These are phyloP conservation scores for Cydonia oblonga DNA, from an alignment of 331 rosid species.

Conservation along the genomic window DNA sequence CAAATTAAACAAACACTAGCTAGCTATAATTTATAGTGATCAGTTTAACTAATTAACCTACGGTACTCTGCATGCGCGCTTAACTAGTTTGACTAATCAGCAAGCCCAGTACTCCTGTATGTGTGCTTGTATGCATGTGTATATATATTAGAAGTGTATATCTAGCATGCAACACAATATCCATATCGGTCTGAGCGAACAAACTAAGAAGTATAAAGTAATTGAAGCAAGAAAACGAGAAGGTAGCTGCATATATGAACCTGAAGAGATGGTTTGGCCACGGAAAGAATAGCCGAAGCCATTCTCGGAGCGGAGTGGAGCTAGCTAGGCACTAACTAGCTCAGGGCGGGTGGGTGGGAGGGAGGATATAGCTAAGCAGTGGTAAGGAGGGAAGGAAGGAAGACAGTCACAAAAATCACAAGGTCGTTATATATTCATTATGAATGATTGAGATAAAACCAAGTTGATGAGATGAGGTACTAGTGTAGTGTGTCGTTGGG, in stretches of 20 bases:
- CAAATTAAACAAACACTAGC: neutral
- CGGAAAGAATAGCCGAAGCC: conserved; percentile 95
- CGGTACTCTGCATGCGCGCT: neutral
- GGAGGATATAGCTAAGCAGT: neutral
- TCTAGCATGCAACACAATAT: neutral
- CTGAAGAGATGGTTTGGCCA: conserved; percentile 85
- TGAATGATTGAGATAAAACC: neutral
- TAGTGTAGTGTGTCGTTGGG: conserved; percentile 7
- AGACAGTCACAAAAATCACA: conserved; percentile 1
- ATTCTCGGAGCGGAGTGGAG: conserved; percentile 19
- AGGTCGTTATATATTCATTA: conserved; percentile 7
- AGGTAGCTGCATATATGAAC: conserved; percentile 17
- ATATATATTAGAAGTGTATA: neutral
- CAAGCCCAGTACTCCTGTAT: neutral
- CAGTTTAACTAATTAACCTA: neutral
- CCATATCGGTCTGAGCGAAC: neutral
- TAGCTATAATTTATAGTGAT: neutral
- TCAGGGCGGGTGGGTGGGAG: neutral
- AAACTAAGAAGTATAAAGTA: neutral
- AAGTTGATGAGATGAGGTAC: neutral
- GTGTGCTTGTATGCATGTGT: neutral
- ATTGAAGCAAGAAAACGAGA: neutral
- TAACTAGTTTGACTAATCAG: neutral
- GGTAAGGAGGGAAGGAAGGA: neutral
- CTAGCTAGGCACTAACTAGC: neutral